These are phyloP conservation scores for Coemansia sp. DNA, from an alignment of 192 early-diverging fungal genomes.

Conservation along the genomic window DNA sequence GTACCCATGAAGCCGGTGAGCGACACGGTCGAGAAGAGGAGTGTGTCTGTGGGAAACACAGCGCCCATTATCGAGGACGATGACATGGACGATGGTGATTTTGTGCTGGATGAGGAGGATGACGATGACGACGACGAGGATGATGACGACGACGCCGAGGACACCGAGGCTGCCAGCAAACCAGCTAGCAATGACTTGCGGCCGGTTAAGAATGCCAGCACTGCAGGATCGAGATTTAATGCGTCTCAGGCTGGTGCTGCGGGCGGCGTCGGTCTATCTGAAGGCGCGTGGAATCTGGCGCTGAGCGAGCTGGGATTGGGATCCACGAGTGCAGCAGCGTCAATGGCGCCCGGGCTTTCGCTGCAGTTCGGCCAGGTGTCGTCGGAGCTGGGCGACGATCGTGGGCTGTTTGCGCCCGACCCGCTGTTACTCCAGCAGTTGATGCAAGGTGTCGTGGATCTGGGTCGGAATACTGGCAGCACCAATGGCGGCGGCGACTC, in stretches of 20 bases:
- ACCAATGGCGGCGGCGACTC: not conserved
- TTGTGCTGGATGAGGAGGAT: slow-evolving; percentile 41
- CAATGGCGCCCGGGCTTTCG: not conserved
- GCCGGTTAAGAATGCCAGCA: not conserved
- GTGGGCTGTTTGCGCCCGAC: slow-evolving; percentile 24
- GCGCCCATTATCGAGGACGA: slow-evolving; percentile 30
- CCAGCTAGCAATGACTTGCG: not conserved
- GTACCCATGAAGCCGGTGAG: not conserved
- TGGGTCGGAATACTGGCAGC: not conserved
- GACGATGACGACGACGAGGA: slow-evolving; percentile 44
- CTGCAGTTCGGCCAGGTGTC: not conserved
- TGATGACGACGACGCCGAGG: slow-evolving; percentile 29
- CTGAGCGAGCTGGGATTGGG: slow-evolving; percentile 36
- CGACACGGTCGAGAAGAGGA: not conserved
- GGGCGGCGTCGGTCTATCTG: not conserved
- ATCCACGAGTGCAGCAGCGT: not conserved
- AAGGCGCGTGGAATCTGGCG: slow-evolving; percentile 24
- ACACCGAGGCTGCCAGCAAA: not conserved
- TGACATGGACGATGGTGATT: slow-evolving; percentile 46
- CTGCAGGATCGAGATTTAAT: not conserved
- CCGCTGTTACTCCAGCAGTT: slow-evolving; percentile 39
- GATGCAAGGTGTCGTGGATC: slow-evolving; percentile 26
- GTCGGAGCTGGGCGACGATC: not conserved
- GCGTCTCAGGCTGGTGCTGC: not conserved
- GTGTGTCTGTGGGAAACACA: not conserved